A percentile compares a stretch with the other conserved stretches of the same genome.
Conservation (phyloP, 2,329 filamentous ascomycete species). For the Dactylellina drechsleri region DNA sequence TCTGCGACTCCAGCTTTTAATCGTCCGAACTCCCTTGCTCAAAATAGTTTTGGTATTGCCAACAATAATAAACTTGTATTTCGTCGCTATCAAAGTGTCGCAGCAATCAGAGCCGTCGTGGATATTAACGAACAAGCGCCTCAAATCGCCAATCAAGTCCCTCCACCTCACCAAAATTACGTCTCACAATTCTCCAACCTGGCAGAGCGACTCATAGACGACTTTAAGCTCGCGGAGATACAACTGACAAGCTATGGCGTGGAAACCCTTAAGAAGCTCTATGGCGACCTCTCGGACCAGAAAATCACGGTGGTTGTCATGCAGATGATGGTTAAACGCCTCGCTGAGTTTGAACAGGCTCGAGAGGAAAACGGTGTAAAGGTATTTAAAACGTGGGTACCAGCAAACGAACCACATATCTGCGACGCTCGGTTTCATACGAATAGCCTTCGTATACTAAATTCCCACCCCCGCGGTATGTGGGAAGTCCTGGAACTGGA, state of each 20-base stretch:
- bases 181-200: conserved; percentile 15
- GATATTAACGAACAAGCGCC: background rate
- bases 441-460: conserved; percentile 23
- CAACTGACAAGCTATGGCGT: conserved; percentile 15
- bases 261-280: conserved; percentile 20
- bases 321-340: background rate
- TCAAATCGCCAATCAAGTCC: background rate
- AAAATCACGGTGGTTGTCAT: conserved; percentile 10
- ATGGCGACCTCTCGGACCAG: conserved; percentile 22
- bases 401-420: conserved; percentile 26
- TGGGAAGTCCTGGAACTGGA: conserved; percentile 28
- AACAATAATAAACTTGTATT: background rate
- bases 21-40: too few relatives aligned
- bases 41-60: too few relatives aligned
- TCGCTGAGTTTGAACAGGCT: conserved; percentile 11
- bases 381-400: conserved; percentile 12
- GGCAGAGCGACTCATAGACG: conserved; percentile 17
- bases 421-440: conserved; percentile 27
- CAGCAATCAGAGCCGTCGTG: conserved; percentile 2
- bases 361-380: conserved; percentile 4
- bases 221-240: conserved; percentile 16
- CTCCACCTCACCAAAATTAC: background rate
- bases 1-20: too few relatives aligned
- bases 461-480: conserved; percentile 23
- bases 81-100: conserved; percentile 13